Evolutionary conservation across 805 yeast genomes (phyloP), one percentile per base, ranked within the genome.

Genomic region (Zygosaccharomyces bailii): DNA sequence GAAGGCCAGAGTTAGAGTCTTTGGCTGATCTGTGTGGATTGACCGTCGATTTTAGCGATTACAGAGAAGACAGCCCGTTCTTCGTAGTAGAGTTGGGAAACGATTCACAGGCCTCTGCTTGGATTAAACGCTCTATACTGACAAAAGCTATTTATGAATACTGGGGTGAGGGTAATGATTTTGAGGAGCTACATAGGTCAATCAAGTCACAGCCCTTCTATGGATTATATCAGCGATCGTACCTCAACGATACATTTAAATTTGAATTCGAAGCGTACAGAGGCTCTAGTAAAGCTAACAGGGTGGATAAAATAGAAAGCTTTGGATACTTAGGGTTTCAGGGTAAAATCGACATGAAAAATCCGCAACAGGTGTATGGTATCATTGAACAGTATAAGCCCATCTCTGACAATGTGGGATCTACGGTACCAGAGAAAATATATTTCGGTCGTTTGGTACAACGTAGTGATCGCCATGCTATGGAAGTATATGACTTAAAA

Each of bases 1-100:
- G 98, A 39, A 66, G 67, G 29, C 86, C 96, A 0, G 99, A 91
- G 66, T 67, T 93, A 27, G 88, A 84, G 54, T 83, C 97, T 0
- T 66, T 93, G 35, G 97, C 97, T 0, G 80, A 78, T 25, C 64
- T 85, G 42, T 67, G 76, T 51, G 66, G 67, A 13, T 67, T 93
- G 2, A 42, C 65, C 9, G 69, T 85, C 5, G 90, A 87, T 59
- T 67, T 88, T 39, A 63, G 78, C 11, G 57, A 60, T 5, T 87
- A 87, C 59, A 70, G 71, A 44, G 81, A 75, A 34, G 65, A 68
- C 2, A 72, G 68, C 8, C 98, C 98, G 3, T 90, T 88, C 57
- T 58, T 90, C 48, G 67, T 79, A 2, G 84, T 90, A 1, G 73
- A 79, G 14, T 67, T 93, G 30, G 77, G 76, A 23, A 71, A 74